phyloP scores from a whole-genome alignment of 2,329 filamentous ascomycete genomes.

The Allantophomopsis cytisporea region DNA sequence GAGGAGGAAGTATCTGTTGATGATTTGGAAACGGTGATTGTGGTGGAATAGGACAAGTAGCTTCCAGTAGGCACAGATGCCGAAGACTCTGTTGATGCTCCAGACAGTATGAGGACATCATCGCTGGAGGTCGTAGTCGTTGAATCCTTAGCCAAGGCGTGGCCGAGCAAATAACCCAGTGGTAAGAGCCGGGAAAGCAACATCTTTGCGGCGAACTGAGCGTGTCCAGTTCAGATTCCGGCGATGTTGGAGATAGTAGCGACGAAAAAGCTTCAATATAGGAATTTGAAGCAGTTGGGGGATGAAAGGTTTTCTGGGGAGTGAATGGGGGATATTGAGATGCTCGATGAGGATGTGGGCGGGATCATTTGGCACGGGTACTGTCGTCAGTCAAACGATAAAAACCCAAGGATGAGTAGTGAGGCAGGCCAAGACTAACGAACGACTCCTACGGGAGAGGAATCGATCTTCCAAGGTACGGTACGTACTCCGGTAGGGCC shows the following conservation, averaged over 20 bases:
- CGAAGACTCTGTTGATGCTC: conserved; percentile 9
- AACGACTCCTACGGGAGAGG: too few species aligned
- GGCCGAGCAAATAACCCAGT: conserved; percentile 14
- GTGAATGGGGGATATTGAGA: too few species aligned
- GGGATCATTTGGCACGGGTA: too few species aligned
- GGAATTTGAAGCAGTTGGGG: not conserved
- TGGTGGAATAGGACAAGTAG: conserved; percentile 23
- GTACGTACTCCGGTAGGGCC: too few species aligned
- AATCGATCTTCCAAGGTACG: too few species aligned
- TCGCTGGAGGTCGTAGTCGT: conserved; percentile 6
- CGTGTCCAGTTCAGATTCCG: not conserved
- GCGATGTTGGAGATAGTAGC: not conserved
- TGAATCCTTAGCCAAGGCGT: conserved; percentile 10
- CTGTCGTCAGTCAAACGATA: too few species aligned
- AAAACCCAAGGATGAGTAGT: too few species aligned
- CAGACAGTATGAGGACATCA: conserved; percentile 6
- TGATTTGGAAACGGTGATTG: conserved; percentile 10
- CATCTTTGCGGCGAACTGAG: conserved; percentile 7
- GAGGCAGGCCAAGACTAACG: too few species aligned
- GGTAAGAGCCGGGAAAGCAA: conserved; percentile 8
- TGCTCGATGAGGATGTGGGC: too few species aligned
- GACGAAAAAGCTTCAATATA: not conserved
- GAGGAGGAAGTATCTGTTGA: conserved; percentile 6
- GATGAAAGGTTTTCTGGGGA: too few species aligned
- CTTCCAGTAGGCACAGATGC: conserved; percentile 20